Conservation (phyloP, 2,329 filamentous ascomycete genomes). For the Aciculosporium take region DNA sequence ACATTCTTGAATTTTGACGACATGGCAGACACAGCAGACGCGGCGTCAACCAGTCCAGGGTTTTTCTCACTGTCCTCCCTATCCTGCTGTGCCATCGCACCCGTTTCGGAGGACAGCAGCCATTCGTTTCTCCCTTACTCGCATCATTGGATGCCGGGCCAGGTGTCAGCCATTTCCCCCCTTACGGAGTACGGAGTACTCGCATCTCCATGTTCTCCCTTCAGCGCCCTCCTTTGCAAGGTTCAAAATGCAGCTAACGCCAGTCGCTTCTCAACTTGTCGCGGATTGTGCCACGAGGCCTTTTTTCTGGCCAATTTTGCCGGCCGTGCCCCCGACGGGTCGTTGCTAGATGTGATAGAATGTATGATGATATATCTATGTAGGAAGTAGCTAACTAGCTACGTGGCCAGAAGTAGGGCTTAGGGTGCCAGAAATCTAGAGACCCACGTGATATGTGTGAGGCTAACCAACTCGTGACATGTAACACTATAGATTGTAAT, state of each 20-base stretch:
- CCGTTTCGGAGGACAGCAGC: not conserved
- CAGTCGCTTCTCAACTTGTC: not conserved
- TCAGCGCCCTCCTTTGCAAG: not conserved
- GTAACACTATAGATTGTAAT: too few species aligned
- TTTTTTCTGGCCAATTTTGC: too few species aligned
- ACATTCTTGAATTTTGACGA: not conserved
- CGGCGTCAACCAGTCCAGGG: too few species aligned
- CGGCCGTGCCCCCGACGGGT: not conserved
- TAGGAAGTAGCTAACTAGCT: too few species aligned
- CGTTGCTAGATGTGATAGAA: too few species aligned
- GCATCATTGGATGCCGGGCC: slow-evolving; percentile 1
- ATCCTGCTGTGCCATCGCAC: not conserved
- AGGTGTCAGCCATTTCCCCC: not conserved
- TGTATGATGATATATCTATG: too few species aligned
- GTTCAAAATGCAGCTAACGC: not conserved
- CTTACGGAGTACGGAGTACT: not conserved
- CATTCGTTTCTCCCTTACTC: not conserved
- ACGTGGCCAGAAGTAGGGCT: too few species aligned
- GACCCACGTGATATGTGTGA: too few species aligned
- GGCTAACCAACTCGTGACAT: too few species aligned
- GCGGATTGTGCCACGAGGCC: not conserved
- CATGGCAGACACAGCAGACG: too few species aligned
- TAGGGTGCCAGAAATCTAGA: too few species aligned
- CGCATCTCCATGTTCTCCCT: not conserved
- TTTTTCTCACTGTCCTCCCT: not conserved